A percentile compares a stretch with the other conserved stretches of the same genome.
Evolutionary conservation across 2,329 filamentous ascomycete genomes (phyloP).

Genomic region (Pseudocercospora musae): DNA sequence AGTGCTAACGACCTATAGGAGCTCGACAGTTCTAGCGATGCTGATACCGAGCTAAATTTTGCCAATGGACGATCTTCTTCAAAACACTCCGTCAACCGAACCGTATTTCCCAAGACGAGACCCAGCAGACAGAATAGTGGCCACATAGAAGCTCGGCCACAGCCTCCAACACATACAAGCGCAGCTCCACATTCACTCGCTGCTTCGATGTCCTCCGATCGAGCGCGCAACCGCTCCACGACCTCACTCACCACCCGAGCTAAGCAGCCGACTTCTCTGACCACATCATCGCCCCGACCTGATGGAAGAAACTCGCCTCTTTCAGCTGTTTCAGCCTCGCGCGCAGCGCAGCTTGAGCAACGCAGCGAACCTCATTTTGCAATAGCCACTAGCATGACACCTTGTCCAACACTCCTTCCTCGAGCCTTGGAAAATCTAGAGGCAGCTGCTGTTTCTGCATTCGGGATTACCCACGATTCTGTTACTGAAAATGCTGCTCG

Average conservation of each 20-base stretch:
- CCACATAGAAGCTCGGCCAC: neutral
- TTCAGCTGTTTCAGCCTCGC: slow-evolving; percentile 26
- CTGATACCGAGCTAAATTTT: slow-evolving; percentile 36
- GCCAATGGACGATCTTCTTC: slow-evolving; percentile 35
- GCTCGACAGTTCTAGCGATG: slow-evolving; percentile 33
- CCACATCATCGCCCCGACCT: slow-evolving; percentile 28
- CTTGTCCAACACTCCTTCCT: slow-evolving; percentile 60
- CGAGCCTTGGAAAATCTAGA: slow-evolving; percentile 90
- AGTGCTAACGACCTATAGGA: slow-evolving; percentile 9
- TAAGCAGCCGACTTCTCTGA: slow-evolving; percentile 22
- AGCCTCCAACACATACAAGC: slow-evolving; percentile 33
- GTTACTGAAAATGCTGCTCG: slow-evolving; percentile 89
- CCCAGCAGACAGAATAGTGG: slow-evolving; percentile 40
- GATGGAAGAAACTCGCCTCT: slow-evolving; percentile 32
- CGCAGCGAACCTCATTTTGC: slow-evolving; percentile 44
- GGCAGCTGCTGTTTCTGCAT: slow-evolving; percentile 81
- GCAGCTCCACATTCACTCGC: slow-evolving; percentile 27
- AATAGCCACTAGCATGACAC: slow-evolving; percentile 52
- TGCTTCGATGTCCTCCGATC: slow-evolving; percentile 31
- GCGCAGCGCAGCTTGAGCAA: slow-evolving; percentile 22
- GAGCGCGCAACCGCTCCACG: slow-evolving; percentile 25
- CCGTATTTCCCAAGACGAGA: slow-evolving; percentile 30
- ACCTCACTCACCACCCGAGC: slow-evolving; percentile 24
- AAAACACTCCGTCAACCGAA: slow-evolving; percentile 28
- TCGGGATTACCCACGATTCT: slow-evolving; percentile 82